Conservation (phyloP, 2,329 filamentous ascomycete species). For the Exophiala oligosperma region DNA sequence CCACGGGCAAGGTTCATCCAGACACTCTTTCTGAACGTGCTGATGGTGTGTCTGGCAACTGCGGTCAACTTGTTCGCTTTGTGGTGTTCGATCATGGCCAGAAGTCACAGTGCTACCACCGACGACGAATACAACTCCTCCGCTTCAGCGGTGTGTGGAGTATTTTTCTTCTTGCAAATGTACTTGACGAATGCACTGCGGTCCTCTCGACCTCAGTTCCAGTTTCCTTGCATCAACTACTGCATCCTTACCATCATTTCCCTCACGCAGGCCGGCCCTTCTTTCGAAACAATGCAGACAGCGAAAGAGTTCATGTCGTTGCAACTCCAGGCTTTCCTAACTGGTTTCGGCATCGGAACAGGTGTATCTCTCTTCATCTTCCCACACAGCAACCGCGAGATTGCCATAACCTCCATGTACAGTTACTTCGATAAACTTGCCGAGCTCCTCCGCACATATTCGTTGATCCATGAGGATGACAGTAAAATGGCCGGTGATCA, state of each 20-base stretch:
- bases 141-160: conserved; percentile 65
- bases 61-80: conserved; percentile 63
- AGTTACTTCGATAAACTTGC: conserved; percentile 1
- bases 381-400: conserved; percentile 63
- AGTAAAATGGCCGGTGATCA: no score
- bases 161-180: conserved; percentile 71
- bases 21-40: conserved; percentile 63
- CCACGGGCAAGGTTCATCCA: conserved; percentile 72
- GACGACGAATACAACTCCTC: conserved; percentile 63
- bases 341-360: conserved; percentile 63
- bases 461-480: no score
- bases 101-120: conserved; percentile 54
- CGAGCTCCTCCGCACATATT: background rate
- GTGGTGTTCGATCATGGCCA: conserved; percentile 64
- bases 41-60: conserved; percentile 45
- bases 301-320: no score
- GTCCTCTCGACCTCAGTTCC: conserved; percentile 61
- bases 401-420: conserved; percentile 60
- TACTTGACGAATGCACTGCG: conserved; percentile 66
- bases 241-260: no score
- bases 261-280: no score
- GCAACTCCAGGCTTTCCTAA: conserved; percentile 52
- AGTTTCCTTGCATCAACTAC: no score
- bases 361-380: conserved; percentile 65
- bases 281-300: no score